Evolutionary conservation across 805 yeast species (phyloP).

Genomic region (Cyberlindnera bimundalis): DNA sequence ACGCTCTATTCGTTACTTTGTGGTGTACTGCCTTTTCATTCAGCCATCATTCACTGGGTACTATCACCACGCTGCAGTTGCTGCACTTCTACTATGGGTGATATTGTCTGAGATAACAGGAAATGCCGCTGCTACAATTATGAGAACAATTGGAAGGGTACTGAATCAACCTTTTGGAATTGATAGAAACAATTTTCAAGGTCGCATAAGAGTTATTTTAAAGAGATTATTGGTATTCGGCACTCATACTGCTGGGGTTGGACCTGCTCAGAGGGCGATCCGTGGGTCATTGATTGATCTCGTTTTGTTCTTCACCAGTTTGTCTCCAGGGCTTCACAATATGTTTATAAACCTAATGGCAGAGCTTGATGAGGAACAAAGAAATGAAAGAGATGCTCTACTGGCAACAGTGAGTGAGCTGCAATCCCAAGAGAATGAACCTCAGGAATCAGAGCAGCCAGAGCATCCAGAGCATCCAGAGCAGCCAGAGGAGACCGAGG

Average conservation of each 20-base stretch:
- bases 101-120: neutral
- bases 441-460: too few species aligned
- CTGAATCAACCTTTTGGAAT: neutral
- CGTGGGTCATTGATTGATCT: constrained; percentile 5
- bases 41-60: neutral
- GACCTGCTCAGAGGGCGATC: constrained; percentile 1
- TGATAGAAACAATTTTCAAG: neutral
- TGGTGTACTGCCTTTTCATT: neutral
- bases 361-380: neutral
- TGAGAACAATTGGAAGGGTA: neutral
- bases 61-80: neutral
- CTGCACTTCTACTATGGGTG: neutral
- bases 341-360: constrained; percentile 2
- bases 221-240: constrained; percentile 2
- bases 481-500: too few species aligned
- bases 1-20: neutral
- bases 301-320: constrained; percentile 11
- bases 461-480: too few species aligned
- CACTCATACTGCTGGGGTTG: neutral
- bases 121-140: neutral
- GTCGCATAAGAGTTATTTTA: neutral
- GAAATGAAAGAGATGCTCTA: constrained; percentile 2
- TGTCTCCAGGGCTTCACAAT: constrained; percentile 13
- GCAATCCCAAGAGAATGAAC: neutral
- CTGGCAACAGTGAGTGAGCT: too few species aligned